A percentile compares a stretch with the other conserved stretches of the same genome.
These are phyloP conservation scores for Triticum monococcum DNA, from an alignment of 176 grass and related monocot species.

Conservation along the genomic window DNA sequence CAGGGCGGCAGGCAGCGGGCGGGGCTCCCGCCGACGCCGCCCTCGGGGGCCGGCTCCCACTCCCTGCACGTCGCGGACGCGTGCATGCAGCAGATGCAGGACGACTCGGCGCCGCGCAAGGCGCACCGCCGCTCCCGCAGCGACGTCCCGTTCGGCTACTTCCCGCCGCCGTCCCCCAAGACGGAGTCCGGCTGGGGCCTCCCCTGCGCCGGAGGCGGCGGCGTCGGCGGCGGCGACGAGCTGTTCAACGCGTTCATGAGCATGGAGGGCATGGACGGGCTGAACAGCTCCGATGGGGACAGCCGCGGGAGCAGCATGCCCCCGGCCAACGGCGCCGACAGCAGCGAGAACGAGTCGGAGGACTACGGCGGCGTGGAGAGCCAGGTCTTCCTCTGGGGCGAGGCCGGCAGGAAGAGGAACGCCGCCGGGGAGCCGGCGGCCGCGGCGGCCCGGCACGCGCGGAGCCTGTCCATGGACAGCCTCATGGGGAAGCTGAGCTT, in stretches of 20 bases:
- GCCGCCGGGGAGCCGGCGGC: constrained; percentile 29
- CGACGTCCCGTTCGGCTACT: constrained; percentile 74
- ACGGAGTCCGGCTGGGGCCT: constrained; percentile 39
- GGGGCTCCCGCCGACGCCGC: constrained; percentile 62
- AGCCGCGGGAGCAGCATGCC: constrained; percentile 81
- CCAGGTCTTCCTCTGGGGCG: constrained; percentile 46
- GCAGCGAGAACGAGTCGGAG: constrained; percentile 94
- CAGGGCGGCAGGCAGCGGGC: constrained; percentile 36
- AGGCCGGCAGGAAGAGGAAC: constrained; percentile 40
- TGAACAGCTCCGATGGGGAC: constrained; percentile 81
- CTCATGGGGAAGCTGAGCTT: constrained; percentile 80
- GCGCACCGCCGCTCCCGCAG: constrained; percentile 69
- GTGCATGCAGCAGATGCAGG: constrained; percentile 39
- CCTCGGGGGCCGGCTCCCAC: constrained; percentile 6
- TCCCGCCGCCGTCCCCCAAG: constrained; percentile 55
- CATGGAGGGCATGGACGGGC: constrained; percentile 73
- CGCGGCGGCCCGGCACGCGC: constrained; percentile 30
- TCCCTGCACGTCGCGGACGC: constrained; percentile 37
- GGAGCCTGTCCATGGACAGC: constrained; percentile 92
- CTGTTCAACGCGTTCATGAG: constrained; percentile 89
- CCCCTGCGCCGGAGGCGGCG: not conserved
- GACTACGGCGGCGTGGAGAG: constrained; percentile 54
- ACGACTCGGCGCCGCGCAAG: constrained; percentile 65
- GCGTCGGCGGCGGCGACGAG: constrained; percentile 43
- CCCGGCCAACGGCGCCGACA: constrained; percentile 66